These are phyloP conservation scores for Talinum fruticosum DNA, from an alignment of 148 eudicot species.

Conservation along the genomic window DNA sequence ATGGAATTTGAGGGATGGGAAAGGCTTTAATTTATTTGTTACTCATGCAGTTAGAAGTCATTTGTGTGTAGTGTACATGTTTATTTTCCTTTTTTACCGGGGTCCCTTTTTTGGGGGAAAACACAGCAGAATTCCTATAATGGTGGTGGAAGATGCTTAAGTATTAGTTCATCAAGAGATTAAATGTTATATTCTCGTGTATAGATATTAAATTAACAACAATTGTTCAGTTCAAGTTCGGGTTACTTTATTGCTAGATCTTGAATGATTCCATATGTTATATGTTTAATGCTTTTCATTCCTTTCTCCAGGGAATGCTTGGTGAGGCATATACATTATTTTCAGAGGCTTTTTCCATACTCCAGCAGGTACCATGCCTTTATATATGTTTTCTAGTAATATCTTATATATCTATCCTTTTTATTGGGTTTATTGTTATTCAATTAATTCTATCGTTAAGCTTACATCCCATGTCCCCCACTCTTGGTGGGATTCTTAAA, in stretches of 20 bases:
- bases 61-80: no score
- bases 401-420: neutral
- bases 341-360: conserved; percentile 88
- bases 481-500: neutral
- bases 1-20: neutral
- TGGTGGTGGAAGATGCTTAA: no score
- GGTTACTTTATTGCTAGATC: neutral
- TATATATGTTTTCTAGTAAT: neutral
- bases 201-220: no score
- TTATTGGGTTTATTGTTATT: neutral
- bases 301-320: conserved; percentile 75
- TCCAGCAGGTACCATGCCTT: conserved; percentile 82
- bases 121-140: no score
- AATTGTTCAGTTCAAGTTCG: no score
- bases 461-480: neutral
- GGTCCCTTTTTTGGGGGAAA: no score
- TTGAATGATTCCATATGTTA: neutral
- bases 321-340: conserved; percentile 84
- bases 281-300: neutral
- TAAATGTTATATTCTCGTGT: no score
- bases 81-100: no score
- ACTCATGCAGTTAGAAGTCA: no score
- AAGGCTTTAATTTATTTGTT: neutral
- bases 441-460: no score
- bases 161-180: no score